phyloP scores from a whole-genome alignment of 169 alveolate species.

The Babesia bovis region DNA sequence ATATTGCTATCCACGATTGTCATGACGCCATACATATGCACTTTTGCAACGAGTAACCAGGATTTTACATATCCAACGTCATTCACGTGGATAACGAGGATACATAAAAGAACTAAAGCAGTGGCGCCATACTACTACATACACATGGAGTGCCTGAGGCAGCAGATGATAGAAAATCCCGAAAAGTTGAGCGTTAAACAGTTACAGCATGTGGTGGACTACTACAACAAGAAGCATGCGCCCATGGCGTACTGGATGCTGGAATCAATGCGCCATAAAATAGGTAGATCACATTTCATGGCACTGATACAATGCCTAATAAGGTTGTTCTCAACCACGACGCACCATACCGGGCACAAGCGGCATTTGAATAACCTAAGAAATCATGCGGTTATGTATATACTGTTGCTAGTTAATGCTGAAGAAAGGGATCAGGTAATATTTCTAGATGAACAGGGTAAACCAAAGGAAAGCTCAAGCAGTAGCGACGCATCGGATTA shows the following conservation, averaged over 20 bases:
- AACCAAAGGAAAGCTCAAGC: neutral
- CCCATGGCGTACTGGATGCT: neutral
- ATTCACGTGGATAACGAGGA: neutral
- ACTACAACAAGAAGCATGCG: neutral
- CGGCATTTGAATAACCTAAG: conserved; percentile 7
- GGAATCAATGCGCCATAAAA: neutral
- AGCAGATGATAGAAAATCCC: conserved; percentile 4
- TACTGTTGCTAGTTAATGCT: conserved; percentile 2
- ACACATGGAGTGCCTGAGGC: conserved; percentile 21
- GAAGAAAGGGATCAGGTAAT: neutral
- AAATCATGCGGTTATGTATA: neutral
- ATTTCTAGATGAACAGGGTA: neutral
- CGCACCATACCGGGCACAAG: neutral
- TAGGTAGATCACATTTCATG: neutral
- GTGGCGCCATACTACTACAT: conserved; percentile 37
- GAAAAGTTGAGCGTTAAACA: neutral
- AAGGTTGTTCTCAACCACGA: neutral
- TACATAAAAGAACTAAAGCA: conserved; percentile 1
- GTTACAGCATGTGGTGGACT: neutral
- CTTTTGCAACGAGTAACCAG: neutral
- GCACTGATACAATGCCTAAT: neutral
- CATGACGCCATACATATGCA: conserved; percentile 13
- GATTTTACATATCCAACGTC: neutral
- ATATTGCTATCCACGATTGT: conserved; percentile 23
- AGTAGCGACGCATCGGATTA: neutral